These are phyloP conservation scores for Lactarius pseudohatsudake DNA, from an alignment of 768 basidiomycete species.

Conservation along the genomic window DNA sequence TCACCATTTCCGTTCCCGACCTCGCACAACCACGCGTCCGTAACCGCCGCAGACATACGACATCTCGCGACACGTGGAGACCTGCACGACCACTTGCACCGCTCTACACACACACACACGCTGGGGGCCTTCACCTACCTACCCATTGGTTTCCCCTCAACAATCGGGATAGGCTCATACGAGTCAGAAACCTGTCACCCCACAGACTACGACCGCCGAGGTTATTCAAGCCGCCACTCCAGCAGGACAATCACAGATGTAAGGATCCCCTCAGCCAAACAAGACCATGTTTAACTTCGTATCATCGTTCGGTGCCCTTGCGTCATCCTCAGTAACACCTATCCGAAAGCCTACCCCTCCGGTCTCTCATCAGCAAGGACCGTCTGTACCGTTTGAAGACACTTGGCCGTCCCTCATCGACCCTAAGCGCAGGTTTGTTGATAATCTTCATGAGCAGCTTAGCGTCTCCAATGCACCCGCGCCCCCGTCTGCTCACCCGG, in stretches of 20 bases:
- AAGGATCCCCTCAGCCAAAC: conserved; percentile 64
- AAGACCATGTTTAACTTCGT: conserved; percentile 85
- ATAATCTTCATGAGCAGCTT: conserved; percentile 52
- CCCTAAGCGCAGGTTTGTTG: conserved; percentile 80
- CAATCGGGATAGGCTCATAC: conserved; percentile 25
- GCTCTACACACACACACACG: no score
- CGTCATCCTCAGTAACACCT: conserved; percentile 41
- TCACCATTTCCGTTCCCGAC: no score
- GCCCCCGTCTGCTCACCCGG: conserved; percentile 32
- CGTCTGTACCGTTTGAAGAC: conserved; percentile 56
- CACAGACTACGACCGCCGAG: conserved; percentile 29
- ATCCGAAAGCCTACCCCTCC: conserved; percentile 68
- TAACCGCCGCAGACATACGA: no score
- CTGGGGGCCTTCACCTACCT: no score
- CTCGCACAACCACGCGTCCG: no score
- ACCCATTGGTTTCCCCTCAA: conserved; percentile 8
- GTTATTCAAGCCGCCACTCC: conserved; percentile 22
- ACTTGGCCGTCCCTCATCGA: conserved; percentile 49
- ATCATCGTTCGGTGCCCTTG: conserved; percentile 80
- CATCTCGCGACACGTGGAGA: neutral
- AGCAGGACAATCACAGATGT: conserved; percentile 36
- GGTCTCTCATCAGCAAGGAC: conserved; percentile 38
- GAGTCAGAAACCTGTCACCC: conserved; percentile 26
- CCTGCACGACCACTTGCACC: no score
- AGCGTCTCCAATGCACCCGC: conserved; percentile 47